Evolutionary conservation across 768 basidiomycete genomes (phyloP), one percentile per base, ranked within the genome.

Genomic region (Boletus coccyginus): DNA sequence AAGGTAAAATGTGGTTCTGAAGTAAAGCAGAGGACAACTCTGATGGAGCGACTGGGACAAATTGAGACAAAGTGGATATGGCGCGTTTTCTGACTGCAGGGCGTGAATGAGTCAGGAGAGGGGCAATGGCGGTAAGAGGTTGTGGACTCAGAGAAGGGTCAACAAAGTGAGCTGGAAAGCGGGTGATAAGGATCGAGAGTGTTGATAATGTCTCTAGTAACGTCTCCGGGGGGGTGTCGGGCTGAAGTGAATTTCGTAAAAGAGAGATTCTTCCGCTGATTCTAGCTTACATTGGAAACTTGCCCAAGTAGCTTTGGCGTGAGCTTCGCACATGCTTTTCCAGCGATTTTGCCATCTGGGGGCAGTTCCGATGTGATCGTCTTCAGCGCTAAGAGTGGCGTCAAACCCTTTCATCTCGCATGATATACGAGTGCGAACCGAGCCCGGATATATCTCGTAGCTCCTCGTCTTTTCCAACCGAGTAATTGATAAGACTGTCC

Each of bases 301-400:
- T 95, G 92, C 3, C 74, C 79, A 12, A 98, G 80, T 8, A 97
- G 77, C 68, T 90, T 90, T 9, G 93, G 90, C 2, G 90, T 86
- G 47, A 98, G 77, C 73, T 90, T 94, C 43, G 85, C 84, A 64
- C 92, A 93, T 35, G 90, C 90, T 41, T 86, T 86, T 2, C 78
- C 78, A 1, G 89, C 88, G 54, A 95, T 85, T 65, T 85, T 87
- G 50, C 90, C 87, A 60, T 90, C 90, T 7, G 84, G 82, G 10
- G 92, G 90, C 48, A 98, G 78, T 72, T 98, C 94, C 17, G 88
- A 82, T 5, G 94, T 94, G 62, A 98, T 94, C 4, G 94, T 96
- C 75, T 98, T 98, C 55, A 99, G 77, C 6, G 94, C 96, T 95
- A 63, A 45, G 41, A 29, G 50, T 48, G 57, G 47, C 46, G 58